phyloP scores from a whole-genome alignment of 768 basidiomycete genomes.

The Leccinum subtestaceum region DNA sequence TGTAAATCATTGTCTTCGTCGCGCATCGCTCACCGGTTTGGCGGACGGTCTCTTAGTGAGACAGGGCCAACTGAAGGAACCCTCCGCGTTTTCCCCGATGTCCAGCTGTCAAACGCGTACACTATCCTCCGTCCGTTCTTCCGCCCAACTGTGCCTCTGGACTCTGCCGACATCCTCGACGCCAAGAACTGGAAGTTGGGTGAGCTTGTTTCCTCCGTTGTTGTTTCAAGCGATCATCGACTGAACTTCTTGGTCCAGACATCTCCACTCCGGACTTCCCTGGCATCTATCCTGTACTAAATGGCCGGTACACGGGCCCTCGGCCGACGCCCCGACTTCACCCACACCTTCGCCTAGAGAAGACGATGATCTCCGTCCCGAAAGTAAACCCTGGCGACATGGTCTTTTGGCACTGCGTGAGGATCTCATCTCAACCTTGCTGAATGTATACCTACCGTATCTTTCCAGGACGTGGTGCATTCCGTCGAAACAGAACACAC shows the following conservation, averaged over 20 bases:
- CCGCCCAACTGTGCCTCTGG: conserved; percentile 41
- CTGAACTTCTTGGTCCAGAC: conserved; percentile 33
- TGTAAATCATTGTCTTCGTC: background rate
- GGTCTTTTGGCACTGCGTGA: conserved; percentile 73
- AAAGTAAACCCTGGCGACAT: conserved; percentile 74
- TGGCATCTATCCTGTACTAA: conserved; percentile 35
- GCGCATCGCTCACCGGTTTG: background rate
- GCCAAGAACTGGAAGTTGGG: conserved; percentile 57
- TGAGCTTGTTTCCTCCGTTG: conserved; percentile 13
- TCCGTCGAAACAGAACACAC: conserved; percentile 50
- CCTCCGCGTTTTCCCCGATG: conserved; percentile 65
- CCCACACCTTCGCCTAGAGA: conserved; percentile 62
- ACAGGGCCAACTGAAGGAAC: conserved; percentile 71
- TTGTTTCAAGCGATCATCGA: conserved; percentile 19
- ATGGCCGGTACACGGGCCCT: conserved; percentile 37
- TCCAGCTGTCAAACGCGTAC: conserved; percentile 67
- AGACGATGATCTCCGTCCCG: conserved; percentile 70
- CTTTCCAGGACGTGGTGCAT: conserved; percentile 42
- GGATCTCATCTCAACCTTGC: conserved; percentile 3
- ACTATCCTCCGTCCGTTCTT: conserved; percentile 78
- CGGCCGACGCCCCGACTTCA: conserved; percentile 53
- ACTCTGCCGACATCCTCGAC: conserved; percentile 43
- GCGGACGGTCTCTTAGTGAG: conserved; percentile 37
- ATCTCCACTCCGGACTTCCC: conserved; percentile 49
- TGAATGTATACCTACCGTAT: background rate